These are phyloP conservation scores for Tetrahymena thermophila DNA, from an alignment of 73 alveolate genomes.

Conservation along the genomic window DNA sequence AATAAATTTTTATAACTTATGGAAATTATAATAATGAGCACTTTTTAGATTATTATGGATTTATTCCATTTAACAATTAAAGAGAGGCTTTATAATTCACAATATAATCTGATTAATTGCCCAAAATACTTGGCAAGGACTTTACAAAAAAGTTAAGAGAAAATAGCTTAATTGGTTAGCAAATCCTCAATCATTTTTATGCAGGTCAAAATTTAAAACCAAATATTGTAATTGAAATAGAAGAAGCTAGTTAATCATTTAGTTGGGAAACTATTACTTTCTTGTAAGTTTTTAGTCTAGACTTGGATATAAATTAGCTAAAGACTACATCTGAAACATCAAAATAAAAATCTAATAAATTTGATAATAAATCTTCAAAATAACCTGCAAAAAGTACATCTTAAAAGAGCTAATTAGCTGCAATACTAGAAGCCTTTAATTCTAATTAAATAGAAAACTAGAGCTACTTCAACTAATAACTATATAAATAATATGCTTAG, in stretches of 20 bases:
- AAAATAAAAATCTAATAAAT: background rate
- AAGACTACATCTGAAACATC: background rate
- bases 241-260: background rate
- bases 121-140: background rate
- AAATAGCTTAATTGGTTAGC: background rate
- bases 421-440: background rate
- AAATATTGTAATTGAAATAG: background rate
- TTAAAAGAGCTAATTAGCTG: background rate
- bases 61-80: background rate
- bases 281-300: background rate
- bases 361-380: background rate
- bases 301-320: background rate
- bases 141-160: background rate
- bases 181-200: background rate
- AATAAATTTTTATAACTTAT: background rate
- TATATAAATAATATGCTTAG: background rate
- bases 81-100: background rate
- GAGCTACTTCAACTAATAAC: background rate
- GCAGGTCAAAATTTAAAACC: background rate
- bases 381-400: background rate
- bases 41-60: background rate
- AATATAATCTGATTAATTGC: background rate
- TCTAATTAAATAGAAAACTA: background rate
- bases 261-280: background rate
- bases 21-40: background rate